Conservation (phyloP, 164 flowering plant species). For the Piper longum region DNA sequence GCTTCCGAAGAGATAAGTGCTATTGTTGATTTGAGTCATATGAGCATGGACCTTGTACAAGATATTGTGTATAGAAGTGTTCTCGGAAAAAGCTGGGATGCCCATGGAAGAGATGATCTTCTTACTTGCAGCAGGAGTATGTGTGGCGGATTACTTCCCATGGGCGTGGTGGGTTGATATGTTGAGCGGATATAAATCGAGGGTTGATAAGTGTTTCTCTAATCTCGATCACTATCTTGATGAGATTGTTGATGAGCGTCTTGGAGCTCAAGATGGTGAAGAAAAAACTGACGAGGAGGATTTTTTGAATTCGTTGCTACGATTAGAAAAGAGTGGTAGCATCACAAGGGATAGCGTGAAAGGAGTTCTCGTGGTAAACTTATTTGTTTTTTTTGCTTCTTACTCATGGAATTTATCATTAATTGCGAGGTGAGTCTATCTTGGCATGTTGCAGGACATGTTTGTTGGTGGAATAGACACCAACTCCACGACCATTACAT, state of each 20-base stretch:
- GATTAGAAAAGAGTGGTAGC: background rate
- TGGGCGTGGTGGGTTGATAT: background rate
- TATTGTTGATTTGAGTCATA: no score
- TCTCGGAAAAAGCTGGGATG: no score
- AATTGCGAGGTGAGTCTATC: background rate
- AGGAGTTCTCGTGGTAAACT: conserved; percentile 1
- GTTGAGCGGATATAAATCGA: background rate
- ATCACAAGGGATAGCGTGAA: conserved; percentile 1
- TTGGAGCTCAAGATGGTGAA: no score
- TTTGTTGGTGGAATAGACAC: background rate
- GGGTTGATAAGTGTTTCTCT: background rate
- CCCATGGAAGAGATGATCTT: no score
- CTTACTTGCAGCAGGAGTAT: no score
- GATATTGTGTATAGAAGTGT: no score
- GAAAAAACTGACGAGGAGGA: background rate
- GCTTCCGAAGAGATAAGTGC: no score
- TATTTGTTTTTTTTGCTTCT: background rate
- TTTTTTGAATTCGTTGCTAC: background rate
- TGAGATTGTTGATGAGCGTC: background rate
- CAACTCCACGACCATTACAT: background rate
- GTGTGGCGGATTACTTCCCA: background rate
- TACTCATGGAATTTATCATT: background rate
- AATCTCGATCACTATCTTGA: background rate
- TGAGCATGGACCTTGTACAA: no score
- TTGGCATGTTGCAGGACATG: background rate